Evolutionary conservation across 2,329 filamentous ascomycete genomes (phyloP).

Genomic region (Hypoxylon sp.): DNA sequence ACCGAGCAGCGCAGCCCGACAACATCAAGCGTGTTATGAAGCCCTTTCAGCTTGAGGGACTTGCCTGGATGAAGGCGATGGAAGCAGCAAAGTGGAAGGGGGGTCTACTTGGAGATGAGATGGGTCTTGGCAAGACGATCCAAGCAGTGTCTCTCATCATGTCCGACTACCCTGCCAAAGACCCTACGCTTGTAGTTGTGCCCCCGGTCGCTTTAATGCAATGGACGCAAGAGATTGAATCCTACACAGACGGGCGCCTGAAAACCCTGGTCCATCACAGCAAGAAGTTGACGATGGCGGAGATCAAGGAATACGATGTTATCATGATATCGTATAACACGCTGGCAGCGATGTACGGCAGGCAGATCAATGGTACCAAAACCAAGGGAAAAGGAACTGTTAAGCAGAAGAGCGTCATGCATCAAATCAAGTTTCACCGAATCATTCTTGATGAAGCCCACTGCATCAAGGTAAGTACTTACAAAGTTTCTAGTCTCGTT

Average conservation of each 20-base stretch:
- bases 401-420: slow-evolving; percentile 82
- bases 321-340: slow-evolving; percentile 98
- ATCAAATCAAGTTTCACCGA: slow-evolving; percentile 86
- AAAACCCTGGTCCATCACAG: slow-evolving; percentile 93
- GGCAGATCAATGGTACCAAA: slow-evolving; percentile 89
- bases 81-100: slow-evolving; percentile 87
- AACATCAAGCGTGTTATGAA: slow-evolving; percentile 87
- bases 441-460: slow-evolving; percentile 95
- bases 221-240: slow-evolving; percentile 84
- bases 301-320: slow-evolving; percentile 85
- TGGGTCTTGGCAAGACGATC: slow-evolving; percentile 99
- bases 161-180: slow-evolving; percentile 89
- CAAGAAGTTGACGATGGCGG: slow-evolving; percentile 77
- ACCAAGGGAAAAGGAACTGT: slow-evolving; percentile 81
- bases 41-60: slow-evolving; percentile 90
- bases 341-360: slow-evolving; percentile 89
- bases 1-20: slow-evolving; percentile 73
- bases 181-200: slow-evolving; percentile 86
- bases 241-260: slow-evolving; percentile 85
- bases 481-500: slow-evolving; percentile 27
- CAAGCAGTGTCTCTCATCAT: slow-evolving; percentile 98
- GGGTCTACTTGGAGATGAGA: slow-evolving; percentile 93
- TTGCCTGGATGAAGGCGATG: slow-evolving; percentile 94
- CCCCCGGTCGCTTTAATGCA: slow-evolving; percentile 96
- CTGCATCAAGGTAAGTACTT: slow-evolving; percentile 76